Conservation (phyloP, 192 early-diverging fungal genomes). For the Backusella tarrabulga region DNA sequence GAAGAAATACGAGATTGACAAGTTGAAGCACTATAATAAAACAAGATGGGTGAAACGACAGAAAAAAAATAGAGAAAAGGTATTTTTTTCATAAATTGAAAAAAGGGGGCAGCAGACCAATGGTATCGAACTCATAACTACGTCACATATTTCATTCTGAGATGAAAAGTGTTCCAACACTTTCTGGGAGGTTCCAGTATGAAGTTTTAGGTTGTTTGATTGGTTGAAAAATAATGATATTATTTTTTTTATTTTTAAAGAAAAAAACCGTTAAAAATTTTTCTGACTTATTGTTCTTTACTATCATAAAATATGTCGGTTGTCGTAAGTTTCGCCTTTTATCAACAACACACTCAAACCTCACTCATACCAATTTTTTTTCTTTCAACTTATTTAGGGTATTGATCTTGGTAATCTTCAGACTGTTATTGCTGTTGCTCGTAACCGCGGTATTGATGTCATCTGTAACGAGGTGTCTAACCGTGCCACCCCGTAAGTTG, state of each 20-base stretch:
- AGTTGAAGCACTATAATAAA: not conserved
- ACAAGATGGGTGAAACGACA: not conserved
- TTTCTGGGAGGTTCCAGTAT: conserved; percentile 4
- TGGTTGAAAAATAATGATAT: not conserved
- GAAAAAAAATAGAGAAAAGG: not conserved
- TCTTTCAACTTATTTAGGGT: conserved; percentile 43
- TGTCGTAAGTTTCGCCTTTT: conserved; percentile 15
- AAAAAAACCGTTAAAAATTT: not conserved
- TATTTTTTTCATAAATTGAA: not conserved
- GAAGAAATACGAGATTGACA: too few species aligned
- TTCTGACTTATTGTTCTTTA: conserved; percentile 11
- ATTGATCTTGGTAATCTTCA: conserved; percentile 97
- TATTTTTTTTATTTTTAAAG: not conserved
- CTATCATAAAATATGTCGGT: conserved; percentile 16
- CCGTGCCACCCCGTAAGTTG: conserved; percentile 85
- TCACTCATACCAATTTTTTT: not conserved
- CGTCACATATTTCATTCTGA: not conserved
- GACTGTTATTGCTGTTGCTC: conserved; percentile 93
- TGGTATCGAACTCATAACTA: not conserved
- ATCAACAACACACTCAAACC: not conserved
- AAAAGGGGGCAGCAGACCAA: not conserved
- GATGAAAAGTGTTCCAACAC: conserved; percentile 1
- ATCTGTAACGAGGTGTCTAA: conserved; percentile 97
- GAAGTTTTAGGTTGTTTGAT: not conserved
- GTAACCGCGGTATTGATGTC: conserved; percentile 98